phyloP scores from a whole-genome alignment of 441 rosid species.

The Euphorbia celastroides region DNA sequence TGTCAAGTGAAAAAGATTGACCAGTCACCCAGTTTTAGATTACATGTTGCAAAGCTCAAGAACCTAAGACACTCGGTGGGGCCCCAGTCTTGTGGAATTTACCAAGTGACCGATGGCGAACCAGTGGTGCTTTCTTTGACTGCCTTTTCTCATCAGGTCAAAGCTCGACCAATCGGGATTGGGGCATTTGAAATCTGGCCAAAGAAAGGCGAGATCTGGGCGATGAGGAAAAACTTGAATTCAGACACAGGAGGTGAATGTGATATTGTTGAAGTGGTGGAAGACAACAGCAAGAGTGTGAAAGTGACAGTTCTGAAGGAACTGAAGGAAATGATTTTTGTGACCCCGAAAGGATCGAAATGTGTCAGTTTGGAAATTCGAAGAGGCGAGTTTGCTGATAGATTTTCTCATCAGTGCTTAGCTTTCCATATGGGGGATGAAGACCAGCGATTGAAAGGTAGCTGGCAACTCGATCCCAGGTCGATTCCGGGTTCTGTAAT shows the following conservation, averaged over 20 bases:
- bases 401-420: slow-evolving; percentile 79
- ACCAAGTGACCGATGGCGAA: slow-evolving; percentile 28
- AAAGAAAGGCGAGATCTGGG: slow-evolving; percentile 63
- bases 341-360: slow-evolving; percentile 25
- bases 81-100: slow-evolving; percentile 57
- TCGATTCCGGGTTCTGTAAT: slow-evolving; percentile 27
- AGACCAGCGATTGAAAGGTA: slow-evolving; percentile 14
- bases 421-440: slow-evolving; percentile 30
- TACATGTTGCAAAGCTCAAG: slow-evolving; percentile 51
- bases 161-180: slow-evolving; percentile 22
- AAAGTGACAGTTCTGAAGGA: slow-evolving; percentile 46
- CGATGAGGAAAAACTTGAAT: slow-evolving; percentile 44
- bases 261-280: slow-evolving; percentile 62
- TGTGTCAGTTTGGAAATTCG: slow-evolving; percentile 30
- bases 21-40: slow-evolving; percentile 29
- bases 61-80: slow-evolving; percentile 25
- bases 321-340: slow-evolving; percentile 38
- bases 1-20: slow-evolving; percentile 37
- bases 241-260: slow-evolving; percentile 40
- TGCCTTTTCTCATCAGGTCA: slow-evolving; percentile 53
- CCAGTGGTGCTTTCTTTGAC: slow-evolving; percentile 20
- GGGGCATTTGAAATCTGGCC: slow-evolving; percentile 45
- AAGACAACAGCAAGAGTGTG: slow-evolving; percentile 29
- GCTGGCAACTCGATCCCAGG: slow-evolving; percentile 46
- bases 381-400: slow-evolving; percentile 31